Evolutionary conservation across 2,329 filamentous ascomycete genomes (phyloP).

Genomic region (Cryphonectria naterciae): DNA sequence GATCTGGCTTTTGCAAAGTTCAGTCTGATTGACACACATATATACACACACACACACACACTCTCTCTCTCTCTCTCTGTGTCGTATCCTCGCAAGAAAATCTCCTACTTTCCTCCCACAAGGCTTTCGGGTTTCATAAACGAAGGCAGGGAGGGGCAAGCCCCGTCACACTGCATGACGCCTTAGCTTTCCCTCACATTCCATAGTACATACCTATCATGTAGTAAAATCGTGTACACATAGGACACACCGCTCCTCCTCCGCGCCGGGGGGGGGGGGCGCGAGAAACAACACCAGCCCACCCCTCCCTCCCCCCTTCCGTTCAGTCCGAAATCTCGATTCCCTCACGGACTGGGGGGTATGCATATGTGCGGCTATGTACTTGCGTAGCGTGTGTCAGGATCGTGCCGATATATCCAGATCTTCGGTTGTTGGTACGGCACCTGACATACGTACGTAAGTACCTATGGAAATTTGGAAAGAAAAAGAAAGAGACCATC

Average conservation of each 20-base stretch:
- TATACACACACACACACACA: too few relatives aligned
- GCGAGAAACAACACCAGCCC: not conserved
- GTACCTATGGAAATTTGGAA: too few relatives aligned
- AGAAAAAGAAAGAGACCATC: too few relatives aligned
- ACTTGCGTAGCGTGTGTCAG: not conserved
- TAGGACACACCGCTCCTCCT: constrained; percentile 1
- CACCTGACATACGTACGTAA: not conserved
- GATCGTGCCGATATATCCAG: constrained; percentile 6
- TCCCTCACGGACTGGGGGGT: not conserved
- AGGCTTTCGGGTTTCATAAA: not conserved
- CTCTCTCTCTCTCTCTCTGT: too few relatives aligned
- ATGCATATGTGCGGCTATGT: not conserved
- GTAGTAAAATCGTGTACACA: not conserved
- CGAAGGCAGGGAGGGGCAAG: not conserved
- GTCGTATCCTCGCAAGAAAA: too few relatives aligned
- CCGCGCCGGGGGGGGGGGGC: too few relatives aligned
- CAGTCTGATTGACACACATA: too few relatives aligned
- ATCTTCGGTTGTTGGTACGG: not conserved
- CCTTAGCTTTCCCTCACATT: not conserved
- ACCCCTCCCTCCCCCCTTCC: not conserved
- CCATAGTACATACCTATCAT: too few relatives aligned
- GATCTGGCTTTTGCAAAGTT: too few relatives aligned
- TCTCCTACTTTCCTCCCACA: not conserved
- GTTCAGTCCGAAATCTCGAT: not conserved
- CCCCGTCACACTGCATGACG: not conserved